phyloP scores from a whole-genome alignment of 1,284 basidiomycete genomes.

The Ceratobasidium sp. region DNA sequence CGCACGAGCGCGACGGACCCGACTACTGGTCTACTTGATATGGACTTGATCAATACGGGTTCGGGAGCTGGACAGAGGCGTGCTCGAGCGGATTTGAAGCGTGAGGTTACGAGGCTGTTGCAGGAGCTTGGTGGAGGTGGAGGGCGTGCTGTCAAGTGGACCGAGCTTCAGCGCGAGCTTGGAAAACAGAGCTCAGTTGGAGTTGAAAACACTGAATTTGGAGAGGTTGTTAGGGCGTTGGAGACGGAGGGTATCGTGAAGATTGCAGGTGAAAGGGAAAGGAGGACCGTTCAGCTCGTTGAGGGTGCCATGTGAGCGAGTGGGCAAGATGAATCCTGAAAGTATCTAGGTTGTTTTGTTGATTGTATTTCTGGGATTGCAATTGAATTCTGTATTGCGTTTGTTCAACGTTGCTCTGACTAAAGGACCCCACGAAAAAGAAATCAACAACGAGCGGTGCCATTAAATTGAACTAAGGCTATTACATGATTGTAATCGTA shows the following conservation, averaged over 20 bases:
- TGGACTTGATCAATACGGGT: slow-evolving; percentile 95
- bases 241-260: slow-evolving; percentile 87
- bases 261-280: slow-evolving; percentile 88
- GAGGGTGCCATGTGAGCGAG: slow-evolving; percentile 6
- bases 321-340: neutral
- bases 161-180: slow-evolving; percentile 79
- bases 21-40: slow-evolving; percentile 94
- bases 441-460: slow-evolving; percentile 35
- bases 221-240: slow-evolving; percentile 82
- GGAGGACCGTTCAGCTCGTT: slow-evolving; percentile 72
- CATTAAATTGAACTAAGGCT: slow-evolving; percentile 30
- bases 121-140: slow-evolving; percentile 68
- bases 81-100: slow-evolving; percentile 86
- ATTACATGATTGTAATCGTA: slow-evolving; percentile 42
- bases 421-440: neutral
- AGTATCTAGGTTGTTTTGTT: neutral
- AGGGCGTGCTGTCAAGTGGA: slow-evolving; percentile 80
- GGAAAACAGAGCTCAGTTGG: slow-evolving; percentile 84
- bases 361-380: no score
- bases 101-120: slow-evolving; percentile 79
- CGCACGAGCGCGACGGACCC: slow-evolving; percentile 96
- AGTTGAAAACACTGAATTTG: slow-evolving; percentile 82
- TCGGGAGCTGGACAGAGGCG: slow-evolving; percentile 87
- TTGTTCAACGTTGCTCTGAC: neutral
- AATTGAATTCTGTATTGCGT: slow-evolving; percentile 2